A percentile compares a stretch with the other conserved stretches of the same genome.
phyloP scores from a whole-genome alignment of 257 asterid genomes.

The Coffea eugenioides region DNA sequence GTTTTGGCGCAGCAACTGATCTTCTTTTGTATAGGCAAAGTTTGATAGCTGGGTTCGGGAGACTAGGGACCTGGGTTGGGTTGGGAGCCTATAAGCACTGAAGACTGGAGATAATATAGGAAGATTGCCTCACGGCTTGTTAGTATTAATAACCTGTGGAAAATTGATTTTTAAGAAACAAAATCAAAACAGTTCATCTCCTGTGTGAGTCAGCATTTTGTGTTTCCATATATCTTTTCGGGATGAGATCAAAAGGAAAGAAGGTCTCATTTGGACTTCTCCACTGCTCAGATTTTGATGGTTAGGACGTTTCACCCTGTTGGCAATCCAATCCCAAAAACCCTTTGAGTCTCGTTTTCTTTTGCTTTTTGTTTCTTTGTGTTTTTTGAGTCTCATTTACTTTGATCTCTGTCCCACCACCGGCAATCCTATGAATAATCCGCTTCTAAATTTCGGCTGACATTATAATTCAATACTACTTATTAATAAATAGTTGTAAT shows the following conservation, averaged over 20 bases:
- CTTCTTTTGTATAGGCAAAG: neutral
- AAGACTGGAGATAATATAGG: neutral
- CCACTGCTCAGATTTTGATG: neutral
- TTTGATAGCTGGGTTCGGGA: neutral
- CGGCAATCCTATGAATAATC: neutral
- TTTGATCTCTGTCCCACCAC: too few relatives aligned
- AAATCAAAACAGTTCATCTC: neutral
- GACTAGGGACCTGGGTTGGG: too few relatives aligned
- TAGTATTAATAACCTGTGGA: too few relatives aligned
- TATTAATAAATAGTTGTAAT: too few relatives aligned
- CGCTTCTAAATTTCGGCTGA: neutral
- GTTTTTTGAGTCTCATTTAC: too few relatives aligned
- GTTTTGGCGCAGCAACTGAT: neutral
- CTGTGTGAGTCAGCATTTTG: neutral
- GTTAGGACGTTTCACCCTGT: neutral
- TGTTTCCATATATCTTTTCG: too few relatives aligned
- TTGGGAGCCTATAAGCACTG: neutral
- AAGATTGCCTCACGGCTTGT: neutral
- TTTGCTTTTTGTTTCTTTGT: too few relatives aligned
- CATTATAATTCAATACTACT: too few relatives aligned
- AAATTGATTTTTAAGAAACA: neutral
- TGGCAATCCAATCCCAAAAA: too few relatives aligned
- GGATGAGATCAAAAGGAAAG: conserved; percentile 2
- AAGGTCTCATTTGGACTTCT: neutral
- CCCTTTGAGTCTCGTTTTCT: too few relatives aligned